phyloP scores from a whole-genome alignment of 352 stramenopile species.

The Phytophthora palmivora region DNA sequence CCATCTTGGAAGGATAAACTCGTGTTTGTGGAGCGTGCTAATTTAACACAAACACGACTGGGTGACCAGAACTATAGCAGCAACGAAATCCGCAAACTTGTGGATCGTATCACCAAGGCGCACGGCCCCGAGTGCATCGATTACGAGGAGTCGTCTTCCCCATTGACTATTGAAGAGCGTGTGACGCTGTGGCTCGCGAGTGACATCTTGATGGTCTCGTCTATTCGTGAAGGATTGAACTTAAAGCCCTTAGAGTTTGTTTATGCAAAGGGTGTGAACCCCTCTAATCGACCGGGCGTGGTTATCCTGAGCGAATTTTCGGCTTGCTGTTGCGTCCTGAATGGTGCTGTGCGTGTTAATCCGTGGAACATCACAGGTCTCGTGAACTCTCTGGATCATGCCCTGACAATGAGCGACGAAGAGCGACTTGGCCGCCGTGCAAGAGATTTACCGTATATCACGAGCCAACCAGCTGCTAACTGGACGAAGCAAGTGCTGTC shows the following conservation, averaged over 20 bases:
- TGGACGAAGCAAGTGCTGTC: constrained; percentile 97
- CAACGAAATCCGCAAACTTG: constrained; percentile 83
- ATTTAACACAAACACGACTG: constrained; percentile 87
- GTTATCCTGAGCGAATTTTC: constrained; percentile 98
- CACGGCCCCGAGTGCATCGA: constrained; percentile 83
- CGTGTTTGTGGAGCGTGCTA: constrained; percentile 94
- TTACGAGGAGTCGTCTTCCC: constrained; percentile 86
- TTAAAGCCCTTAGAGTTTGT: constrained; percentile 97
- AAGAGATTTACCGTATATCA: constrained; percentile 97
- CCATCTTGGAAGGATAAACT: constrained; percentile 94
- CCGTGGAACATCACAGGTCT: constrained; percentile 96
- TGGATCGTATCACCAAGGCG: constrained; percentile 77
- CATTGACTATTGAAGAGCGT: constrained; percentile 90
- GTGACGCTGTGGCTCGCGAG: constrained; percentile 94
- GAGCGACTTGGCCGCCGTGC: constrained; percentile 91
- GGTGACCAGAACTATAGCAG: constrained; percentile 94
- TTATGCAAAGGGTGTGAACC: constrained; percentile 74
- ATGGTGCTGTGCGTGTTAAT: constrained; percentile 96
- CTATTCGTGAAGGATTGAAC: constrained; percentile 98
- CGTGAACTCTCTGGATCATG: constrained; percentile 92
- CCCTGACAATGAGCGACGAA: constrained; percentile 92
- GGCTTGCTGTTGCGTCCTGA: constrained; percentile 95
- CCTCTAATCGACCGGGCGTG: constrained; percentile 87
- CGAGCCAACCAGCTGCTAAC: constrained; percentile 89
- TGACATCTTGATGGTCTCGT: constrained; percentile 96